Evolutionary conservation across 2,329 filamentous ascomycete species (phyloP).

Genomic region (Fonsecaea multimorphosa): DNA sequence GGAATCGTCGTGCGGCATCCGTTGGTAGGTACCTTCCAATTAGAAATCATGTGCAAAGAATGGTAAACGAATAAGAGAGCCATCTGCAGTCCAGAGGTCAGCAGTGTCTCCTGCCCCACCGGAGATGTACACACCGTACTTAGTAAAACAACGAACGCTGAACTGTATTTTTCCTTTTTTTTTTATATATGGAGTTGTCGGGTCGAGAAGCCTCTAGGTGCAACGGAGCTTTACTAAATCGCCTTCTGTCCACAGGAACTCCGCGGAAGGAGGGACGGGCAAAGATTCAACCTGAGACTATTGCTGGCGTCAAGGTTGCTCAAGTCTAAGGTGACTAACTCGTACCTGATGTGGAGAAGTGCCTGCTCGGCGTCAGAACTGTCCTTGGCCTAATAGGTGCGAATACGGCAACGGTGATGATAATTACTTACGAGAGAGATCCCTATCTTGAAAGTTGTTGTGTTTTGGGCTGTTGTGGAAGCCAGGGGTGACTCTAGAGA

Average conservation of each 20-base stretch:
- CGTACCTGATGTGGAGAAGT: not conserved
- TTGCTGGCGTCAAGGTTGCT: not conserved
- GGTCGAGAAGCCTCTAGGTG: not conserved
- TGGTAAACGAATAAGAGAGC: not conserved
- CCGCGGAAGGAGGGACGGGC: too few species aligned
- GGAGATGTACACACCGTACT: not conserved
- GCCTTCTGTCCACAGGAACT: too few species aligned
- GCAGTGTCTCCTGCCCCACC: not conserved
- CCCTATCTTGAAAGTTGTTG: not conserved
- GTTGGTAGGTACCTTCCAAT: not conserved
- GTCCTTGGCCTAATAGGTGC: not conserved
- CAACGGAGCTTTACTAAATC: not conserved
- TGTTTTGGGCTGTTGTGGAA: not conserved
- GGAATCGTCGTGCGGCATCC: not conserved
- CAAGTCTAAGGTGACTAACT: not conserved
- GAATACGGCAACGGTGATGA: not conserved
- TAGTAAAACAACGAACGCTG: not conserved
- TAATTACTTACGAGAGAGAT: not conserved
- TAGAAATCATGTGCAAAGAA: not conserved
- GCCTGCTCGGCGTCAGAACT: not conserved
- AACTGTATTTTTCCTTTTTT: too few species aligned
- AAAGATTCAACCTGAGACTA: too few species aligned
- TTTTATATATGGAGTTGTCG: too few species aligned
- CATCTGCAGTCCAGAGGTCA: not conserved
- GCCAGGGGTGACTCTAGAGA: not conserved